Evolutionary conservation across 2,329 filamentous ascomycete species (phyloP), one percentile per base, ranked within the genome.

Genomic region (Claviceps sp.): DNA sequence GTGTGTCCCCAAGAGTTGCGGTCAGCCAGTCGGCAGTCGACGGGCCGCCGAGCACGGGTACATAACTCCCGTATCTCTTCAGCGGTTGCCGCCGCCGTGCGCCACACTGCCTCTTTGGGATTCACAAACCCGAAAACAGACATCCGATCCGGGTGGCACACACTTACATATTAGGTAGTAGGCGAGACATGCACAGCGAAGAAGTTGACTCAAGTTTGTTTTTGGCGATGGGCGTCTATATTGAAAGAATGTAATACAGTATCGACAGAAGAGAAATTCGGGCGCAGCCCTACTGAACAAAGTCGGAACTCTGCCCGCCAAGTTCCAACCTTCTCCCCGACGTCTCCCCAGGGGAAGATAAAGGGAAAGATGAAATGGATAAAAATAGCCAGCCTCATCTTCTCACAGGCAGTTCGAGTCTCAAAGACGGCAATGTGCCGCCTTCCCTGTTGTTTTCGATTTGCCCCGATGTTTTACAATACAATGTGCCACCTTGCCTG

Each of bases 391-490:
- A 43, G 41, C 41, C 14, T 14, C n/a, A 14, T 19, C 26, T 13
- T 19, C 11, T 38, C 42, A 11, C n/a, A 30, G 2, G 10, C 17
- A 50, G 5, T 19, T 24, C 7, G 2, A n/a, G 16, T 17, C 3
- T 11, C 22, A 4, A 10, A 16, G 43, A 46, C 17, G 24, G 43
- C 43, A 34, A 46, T 14, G 4, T 10, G 16, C n/a, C 19, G 19
- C 19, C 19, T 19, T 19, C 19, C 13, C 8, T 34, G 10, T 34
- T 34, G 10, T 24, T 43, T 10, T 4, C 4, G 17, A 8, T 26
- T 43, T 19, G 5, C 42, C 13, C 2, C 1, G 13, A 6, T n/a
- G 11, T 3, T 17, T 34, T 68, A 52, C 10, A 43, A 10, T 3
- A 5, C n/a, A 3, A 52, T 19, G 19, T 19, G 19, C 19, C 19